phyloP scores from a whole-genome alignment of 805 yeast species.

The Yamadazyma kitorensis region DNA sequence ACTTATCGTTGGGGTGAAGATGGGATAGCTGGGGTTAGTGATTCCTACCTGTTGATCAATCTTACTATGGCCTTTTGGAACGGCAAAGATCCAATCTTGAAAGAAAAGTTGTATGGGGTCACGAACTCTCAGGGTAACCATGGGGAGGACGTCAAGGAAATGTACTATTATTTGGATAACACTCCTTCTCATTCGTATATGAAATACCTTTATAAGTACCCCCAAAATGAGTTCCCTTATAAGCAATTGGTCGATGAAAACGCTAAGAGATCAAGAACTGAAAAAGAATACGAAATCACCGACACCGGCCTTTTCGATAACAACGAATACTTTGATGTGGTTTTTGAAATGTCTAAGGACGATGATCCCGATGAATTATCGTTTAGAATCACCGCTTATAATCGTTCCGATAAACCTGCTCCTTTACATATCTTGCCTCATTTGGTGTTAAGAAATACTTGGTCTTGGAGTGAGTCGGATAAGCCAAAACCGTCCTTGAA shows the following conservation, averaged over 20 bases:
- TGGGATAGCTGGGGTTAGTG: conserved; percentile 88
- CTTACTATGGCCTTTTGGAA: conserved; percentile 89
- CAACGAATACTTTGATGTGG: conserved; percentile 79
- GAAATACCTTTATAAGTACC: conserved; percentile 89
- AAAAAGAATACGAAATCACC: conserved; percentile 76
- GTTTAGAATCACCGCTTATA: conserved; percentile 85
- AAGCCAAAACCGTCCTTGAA: conserved; percentile 48
- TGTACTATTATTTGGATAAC: conserved; percentile 82
- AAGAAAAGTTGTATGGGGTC: conserved; percentile 83
- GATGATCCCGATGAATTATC: conserved; percentile 77
- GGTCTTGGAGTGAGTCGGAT: conserved; percentile 83
- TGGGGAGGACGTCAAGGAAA: conserved; percentile 91
- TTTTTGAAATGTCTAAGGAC: conserved; percentile 86
- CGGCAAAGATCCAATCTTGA: conserved; percentile 78
- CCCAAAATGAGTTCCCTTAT: conserved; percentile 84
- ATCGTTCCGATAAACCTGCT: conserved; percentile 80
- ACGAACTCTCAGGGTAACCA: conserved; percentile 94
- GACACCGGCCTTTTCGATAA: conserved; percentile 77
- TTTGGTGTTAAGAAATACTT: conserved; percentile 78
- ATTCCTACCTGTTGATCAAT: conserved; percentile 74
- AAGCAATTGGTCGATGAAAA: conserved; percentile 67
- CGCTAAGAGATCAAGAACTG: conserved; percentile 60
- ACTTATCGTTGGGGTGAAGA: conserved; percentile 96
- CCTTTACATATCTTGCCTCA: conserved; percentile 87
- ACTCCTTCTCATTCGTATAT: conserved; percentile 91